Evolutionary conservation across 169 alveolate genomes (phyloP).

Genomic region (Cyclospora cayetanensis): DNA sequence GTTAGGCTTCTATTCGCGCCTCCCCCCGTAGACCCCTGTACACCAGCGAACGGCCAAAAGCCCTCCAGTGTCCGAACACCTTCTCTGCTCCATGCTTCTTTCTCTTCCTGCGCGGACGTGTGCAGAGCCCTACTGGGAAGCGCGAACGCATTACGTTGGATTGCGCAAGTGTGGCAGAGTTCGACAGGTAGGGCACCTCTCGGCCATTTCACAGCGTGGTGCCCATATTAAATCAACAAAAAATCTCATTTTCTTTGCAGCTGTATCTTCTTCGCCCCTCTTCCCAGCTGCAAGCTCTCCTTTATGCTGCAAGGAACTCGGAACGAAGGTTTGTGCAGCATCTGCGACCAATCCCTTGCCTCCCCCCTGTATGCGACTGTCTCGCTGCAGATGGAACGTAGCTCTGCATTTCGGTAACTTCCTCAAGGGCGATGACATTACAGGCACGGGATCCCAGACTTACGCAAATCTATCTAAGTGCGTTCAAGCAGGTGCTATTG

Average conservation of each 20-base stretch:
- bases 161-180: slow-evolving; percentile 72
- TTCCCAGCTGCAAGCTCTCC: not conserved
- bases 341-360: no score
- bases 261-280: not conserved
- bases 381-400: slow-evolving; percentile 69
- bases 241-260: no score
- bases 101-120: not conserved
- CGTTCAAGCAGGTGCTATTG: no score
- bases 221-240: no score
- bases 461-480: slow-evolving; percentile 71
- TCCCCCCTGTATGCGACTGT: no score
- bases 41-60: no score
- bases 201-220: no score
- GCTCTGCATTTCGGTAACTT: slow-evolving; percentile 71
- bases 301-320: no score
- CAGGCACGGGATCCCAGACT: slow-evolving; percentile 16
- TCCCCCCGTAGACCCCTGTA: no score
- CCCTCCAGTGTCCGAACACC: not conserved
- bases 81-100: not conserved
- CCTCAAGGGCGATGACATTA: slow-evolving; percentile 29
- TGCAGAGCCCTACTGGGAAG: slow-evolving; percentile 63
- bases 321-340: no score
- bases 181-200: slow-evolving; percentile 70
- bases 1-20: not conserved
- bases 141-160: slow-evolving; percentile 71